Evolutionary conservation across 1,284 basidiomycete genomes (phyloP).

Genomic region (Rhodotorula sp.): DNA sequence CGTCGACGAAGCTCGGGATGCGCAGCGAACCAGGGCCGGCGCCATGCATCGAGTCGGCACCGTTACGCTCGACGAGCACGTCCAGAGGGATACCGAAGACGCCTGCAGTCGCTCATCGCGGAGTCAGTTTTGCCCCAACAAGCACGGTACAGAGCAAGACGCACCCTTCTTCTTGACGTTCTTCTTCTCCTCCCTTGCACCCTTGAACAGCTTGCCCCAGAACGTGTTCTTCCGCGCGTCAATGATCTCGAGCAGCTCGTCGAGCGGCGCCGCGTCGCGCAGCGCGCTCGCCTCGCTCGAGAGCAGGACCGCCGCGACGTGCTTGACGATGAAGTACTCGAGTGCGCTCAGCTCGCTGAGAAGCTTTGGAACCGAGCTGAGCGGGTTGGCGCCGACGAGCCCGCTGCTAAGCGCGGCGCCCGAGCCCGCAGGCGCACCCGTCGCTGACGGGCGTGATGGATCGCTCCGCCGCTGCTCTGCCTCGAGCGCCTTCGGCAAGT

Average conservation of each 20-base stretch:
- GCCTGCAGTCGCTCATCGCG: slow-evolving; percentile 53
- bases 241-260: slow-evolving; percentile 90
- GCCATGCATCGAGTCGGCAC: slow-evolving; percentile 87
- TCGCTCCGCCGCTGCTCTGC: slow-evolving; percentile 81
- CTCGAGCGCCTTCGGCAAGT: slow-evolving; percentile 90
- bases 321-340: slow-evolving; percentile 87
- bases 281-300: slow-evolving; percentile 67
- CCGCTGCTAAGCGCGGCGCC: not conserved
- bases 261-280: slow-evolving; percentile 56
- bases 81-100: slow-evolving; percentile 94
- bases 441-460: slow-evolving; percentile 56
- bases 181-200: slow-evolving; percentile 66
- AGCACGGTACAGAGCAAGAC: slow-evolving; percentile 33
- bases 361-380: slow-evolving; percentile 51
- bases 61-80: slow-evolving; percentile 89
- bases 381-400: not conserved
- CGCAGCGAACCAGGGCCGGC: slow-evolving; percentile 81
- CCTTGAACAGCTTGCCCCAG: slow-evolving; percentile 95
- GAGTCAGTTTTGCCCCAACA: not conserved
- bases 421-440: not conserved
- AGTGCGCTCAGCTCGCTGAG: slow-evolving; percentile 81
- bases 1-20: slow-evolving; percentile 96
- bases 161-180: slow-evolving; percentile 77
- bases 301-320: slow-evolving; percentile 81
- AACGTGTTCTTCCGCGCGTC: slow-evolving; percentile 92